Base-by-base conservation (phyloP, 1,284 basidiomycete species). In the Ganoderma boninense region DNA sequence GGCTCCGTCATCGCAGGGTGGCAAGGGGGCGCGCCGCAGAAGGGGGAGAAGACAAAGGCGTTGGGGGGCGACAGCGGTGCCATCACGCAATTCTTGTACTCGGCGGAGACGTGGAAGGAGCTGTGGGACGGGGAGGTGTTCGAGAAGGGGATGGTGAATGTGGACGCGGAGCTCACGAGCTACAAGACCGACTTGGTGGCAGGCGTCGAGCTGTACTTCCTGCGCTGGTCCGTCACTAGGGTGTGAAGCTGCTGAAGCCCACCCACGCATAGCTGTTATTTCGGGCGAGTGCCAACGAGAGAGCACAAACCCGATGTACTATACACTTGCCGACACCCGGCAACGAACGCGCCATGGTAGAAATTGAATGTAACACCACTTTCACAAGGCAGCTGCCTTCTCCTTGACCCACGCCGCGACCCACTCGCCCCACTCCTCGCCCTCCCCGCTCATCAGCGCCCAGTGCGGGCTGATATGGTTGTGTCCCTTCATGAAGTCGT, bases 401-500 rank as follows among this genome's bases (percentile, higher is more conserved):
- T 66, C 62, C 68, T 76, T 77, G 61, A 80, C 65, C 77, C 89
- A 92, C 11, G 79, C 77, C 7, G 80, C 79, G 4, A 86, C 82
- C 32, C 87, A 83, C 69, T 86, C 81, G 0, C 83, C 90, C 90
- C 90, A 92, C 54, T 85, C 82, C 76, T 92, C 90, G 11, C 88
- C 90, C 73, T 87, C 77, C 2, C 90, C 90, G 0, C 84, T 86
- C 2, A 81, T 77, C 70, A 91, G 76, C 11, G 84, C 84, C 80
- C 81, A 85, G 64, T 84, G 83, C 16, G 85, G 75, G 71, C 90
- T 92, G 68, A 92, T 81, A 73, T 92, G 91, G 77, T 91, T 92
- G 71, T 92, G 90, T 0, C 85, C 86, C 68, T 79, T 76, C n/a
- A 84, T 86, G 7, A 86, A 74, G 32, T 87, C 78, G 11, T 76